Evolutionary conservation across 2,329 filamentous ascomycete species (phyloP).

Genomic region (Neofusicoccum ribis): DNA sequence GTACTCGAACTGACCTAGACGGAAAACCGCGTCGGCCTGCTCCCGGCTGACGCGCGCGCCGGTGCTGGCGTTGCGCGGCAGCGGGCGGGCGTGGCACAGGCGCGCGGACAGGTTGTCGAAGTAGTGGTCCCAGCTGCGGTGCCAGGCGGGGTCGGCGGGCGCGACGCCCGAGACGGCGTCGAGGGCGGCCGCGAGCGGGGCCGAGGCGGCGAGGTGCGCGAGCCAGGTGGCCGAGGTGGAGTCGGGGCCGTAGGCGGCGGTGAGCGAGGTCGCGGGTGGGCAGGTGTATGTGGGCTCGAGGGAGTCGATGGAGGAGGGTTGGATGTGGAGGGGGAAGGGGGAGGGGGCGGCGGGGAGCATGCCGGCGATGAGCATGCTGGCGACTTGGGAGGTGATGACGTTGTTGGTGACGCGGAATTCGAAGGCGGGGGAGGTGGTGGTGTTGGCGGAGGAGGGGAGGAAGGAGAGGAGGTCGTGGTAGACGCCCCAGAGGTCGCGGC

Average conservation of each 20-base stretch:
- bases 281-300: slow-evolving; percentile 75
- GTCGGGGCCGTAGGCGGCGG: slow-evolving; percentile 47
- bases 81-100: slow-evolving; percentile 71
- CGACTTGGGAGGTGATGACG: slow-evolving; percentile 78
- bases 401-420: slow-evolving; percentile 77
- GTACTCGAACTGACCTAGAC: slow-evolving; percentile 80
- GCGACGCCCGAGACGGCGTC: slow-evolving; percentile 73
- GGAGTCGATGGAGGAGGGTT: slow-evolving; percentile 63
- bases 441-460: slow-evolving; percentile 46
- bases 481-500: slow-evolving; percentile 72
- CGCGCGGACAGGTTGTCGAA: slow-evolving; percentile 80
- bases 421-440: slow-evolving; percentile 44
- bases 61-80: slow-evolving; percentile 58
- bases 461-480: slow-evolving; percentile 71
- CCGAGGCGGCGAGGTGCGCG: slow-evolving; percentile 60
- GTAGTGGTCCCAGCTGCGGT: slow-evolving; percentile 76
- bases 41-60: slow-evolving; percentile 60
- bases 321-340: slow-evolving; percentile 44
- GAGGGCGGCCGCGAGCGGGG: slow-evolving; percentile 58
- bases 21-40: slow-evolving; percentile 69
- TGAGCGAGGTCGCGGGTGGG: slow-evolving; percentile 49
- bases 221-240: slow-evolving; percentile 57
- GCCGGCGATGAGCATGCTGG: slow-evolving; percentile 70
- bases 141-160: slow-evolving; percentile 60
- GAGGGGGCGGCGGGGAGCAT: slow-evolving; percentile 56